Evolutionary conservation across 192 early-diverging fungal genomes (phyloP).

Genomic region (Geranomyces variabilis): DNA sequence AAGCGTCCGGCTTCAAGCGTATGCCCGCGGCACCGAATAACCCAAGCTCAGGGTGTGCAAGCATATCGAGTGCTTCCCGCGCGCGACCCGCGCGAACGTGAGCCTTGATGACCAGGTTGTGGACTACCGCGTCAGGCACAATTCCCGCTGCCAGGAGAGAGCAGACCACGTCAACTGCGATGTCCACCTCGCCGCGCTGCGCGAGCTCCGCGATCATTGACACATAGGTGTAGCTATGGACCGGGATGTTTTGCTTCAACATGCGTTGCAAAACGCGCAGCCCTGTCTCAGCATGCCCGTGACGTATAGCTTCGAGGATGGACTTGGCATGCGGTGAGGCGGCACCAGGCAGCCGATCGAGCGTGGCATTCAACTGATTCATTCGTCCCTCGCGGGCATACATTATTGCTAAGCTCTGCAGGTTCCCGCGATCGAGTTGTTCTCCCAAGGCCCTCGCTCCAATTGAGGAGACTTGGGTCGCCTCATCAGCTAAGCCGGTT

Average conservation of each 20-base stretch:
- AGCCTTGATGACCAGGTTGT: slow-evolving; percentile 25
- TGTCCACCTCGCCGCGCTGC: neutral
- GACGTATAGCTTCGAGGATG: neutral
- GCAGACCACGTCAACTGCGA: slow-evolving; percentile 6
- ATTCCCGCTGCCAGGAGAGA: slow-evolving; percentile 2
- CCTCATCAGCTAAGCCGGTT: neutral
- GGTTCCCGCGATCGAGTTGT: neutral
- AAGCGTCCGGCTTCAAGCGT: slow-evolving; percentile 11
- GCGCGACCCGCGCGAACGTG: slow-evolving; percentile 23
- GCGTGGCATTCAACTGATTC: neutral
- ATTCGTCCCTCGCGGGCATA: neutral
- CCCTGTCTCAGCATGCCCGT: slow-evolving; percentile 2
- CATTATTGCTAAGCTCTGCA: neutral
- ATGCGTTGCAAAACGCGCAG: neutral
- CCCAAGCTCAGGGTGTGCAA: neutral
- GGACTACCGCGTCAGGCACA: slow-evolving; percentile 7
- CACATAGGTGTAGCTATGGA: slow-evolving; percentile 7
- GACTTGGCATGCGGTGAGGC: neutral
- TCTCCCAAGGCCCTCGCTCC: neutral
- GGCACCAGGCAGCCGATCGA: neutral
- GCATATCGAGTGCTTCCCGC: slow-evolving; percentile 16
- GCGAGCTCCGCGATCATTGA: slow-evolving; percentile 7
- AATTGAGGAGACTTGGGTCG: neutral
- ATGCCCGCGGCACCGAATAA: neutral
- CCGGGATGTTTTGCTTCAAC: neutral